Percentiles rank a stretch among this genome's conserved stretches.
Conservation (phyloP, 1,284 basidiomycete genomes). For the Puccinia coronata region DNA sequence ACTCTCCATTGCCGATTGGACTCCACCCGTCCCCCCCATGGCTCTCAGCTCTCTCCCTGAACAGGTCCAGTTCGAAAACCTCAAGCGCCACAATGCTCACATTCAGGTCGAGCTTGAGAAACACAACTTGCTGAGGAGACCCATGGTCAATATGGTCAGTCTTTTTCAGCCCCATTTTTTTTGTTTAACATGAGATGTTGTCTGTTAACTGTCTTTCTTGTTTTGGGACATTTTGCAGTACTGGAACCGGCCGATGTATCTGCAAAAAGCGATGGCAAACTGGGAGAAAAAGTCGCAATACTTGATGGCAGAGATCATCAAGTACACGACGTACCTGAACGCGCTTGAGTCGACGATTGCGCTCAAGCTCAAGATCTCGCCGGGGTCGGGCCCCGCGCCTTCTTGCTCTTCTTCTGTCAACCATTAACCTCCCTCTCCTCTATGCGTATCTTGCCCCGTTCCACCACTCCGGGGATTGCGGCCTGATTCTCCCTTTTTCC, state of each 20-base stretch:
- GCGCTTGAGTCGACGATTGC: constrained; percentile 75
- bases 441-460: not conserved
- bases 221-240: constrained; percentile 68
- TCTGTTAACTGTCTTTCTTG: not conserved
- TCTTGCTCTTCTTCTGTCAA: not conserved
- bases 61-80: constrained; percentile 81
- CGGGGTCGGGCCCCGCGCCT: not conserved
- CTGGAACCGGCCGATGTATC: constrained; percentile 71
- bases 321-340: constrained; percentile 94
- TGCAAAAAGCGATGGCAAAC: constrained; percentile 76
- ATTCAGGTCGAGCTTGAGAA: constrained; percentile 76
- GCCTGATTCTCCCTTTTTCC: too few species aligned
- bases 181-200: not conserved
- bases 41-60: constrained; percentile 84
- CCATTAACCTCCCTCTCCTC: not conserved
- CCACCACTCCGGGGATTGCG: too few species aligned
- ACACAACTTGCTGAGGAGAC: constrained; percentile 79
- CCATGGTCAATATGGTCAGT: constrained; percentile 78
- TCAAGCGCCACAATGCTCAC: constrained; percentile 74
- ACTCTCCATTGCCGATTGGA: constrained; percentile 82
- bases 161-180: constrained; percentile 24
- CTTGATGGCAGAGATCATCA: constrained; percentile 85
- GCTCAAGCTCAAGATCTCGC: constrained; percentile 9
- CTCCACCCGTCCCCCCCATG: constrained; percentile 77
- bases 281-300: constrained; percentile 91